Base-by-base conservation (phyloP, 2,329 filamentous ascomycete species). In the Setomelanomma holmii region DNA sequence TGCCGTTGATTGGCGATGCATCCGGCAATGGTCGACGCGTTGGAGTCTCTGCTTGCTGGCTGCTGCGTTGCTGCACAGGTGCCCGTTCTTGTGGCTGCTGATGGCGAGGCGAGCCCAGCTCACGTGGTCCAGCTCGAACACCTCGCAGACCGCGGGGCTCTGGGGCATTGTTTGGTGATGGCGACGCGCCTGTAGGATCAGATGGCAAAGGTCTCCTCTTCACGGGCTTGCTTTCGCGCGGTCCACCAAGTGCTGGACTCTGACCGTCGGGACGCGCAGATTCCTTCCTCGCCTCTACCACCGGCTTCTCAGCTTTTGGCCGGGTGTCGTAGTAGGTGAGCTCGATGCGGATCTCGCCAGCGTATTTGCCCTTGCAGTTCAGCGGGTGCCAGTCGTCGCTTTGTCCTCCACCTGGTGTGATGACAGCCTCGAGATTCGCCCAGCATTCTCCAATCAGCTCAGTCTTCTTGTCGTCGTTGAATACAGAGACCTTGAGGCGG, bases 401-500 rank as follows among this genome's bases (percentile, higher is more conserved):
- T 76, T 97, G 91, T n/a, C 95, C 93, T 42, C 95, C 95, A 41
- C 95, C 93, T 1, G 87, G 81, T 17, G 93, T 83, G 57, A 99
- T 84, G 64, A 99, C 89, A 63, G 86, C 84, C 62, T 87, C 86
- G 53, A 99, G 81, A 68, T 90, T 89, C 52, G 98, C 85, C 88
- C 91, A 97, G 5, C 90, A 87, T 76, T 99, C 95, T 60, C 95
- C 95, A 66, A 99, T 97, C 60, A 99, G 77, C 63, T 99, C 95
- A 0, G 93, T 98, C 79, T 89, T 96, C 80, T 97, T 98, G 77
- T 99, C 95, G 68, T 99, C 95, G 72, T 96, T 97, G 79, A 99
- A 99, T 5, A 98, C 86, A 2, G 93, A 97, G 14, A 98, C 83
- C 74, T 99, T 99, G 51, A 99, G 83, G 72, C 93, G 91, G 76